Percentiles rank a stretch among this genome's conserved stretches.
phyloP scores from a whole-genome alignment of 1,284 basidiomycete genomes.

The Bjerkandera adusta region DNA sequence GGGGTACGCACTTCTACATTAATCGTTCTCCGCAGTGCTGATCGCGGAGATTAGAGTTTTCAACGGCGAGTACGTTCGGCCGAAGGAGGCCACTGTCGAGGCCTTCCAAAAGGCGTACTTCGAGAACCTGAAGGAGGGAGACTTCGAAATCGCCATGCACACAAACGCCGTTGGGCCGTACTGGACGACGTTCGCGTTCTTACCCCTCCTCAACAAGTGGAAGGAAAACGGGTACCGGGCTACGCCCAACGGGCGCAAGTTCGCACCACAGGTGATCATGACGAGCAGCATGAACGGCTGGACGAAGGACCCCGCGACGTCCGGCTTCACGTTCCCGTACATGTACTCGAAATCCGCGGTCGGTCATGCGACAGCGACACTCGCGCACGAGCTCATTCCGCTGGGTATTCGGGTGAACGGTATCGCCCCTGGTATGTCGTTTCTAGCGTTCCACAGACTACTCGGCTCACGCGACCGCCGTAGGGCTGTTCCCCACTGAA shows the following conservation, averaged over 20 bases:
- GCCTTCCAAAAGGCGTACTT: conserved; percentile 13
- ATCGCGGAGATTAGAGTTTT: background rate
- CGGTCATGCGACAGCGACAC: conserved; percentile 43
- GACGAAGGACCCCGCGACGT: conserved; percentile 47
- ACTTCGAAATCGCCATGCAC: conserved; percentile 37
- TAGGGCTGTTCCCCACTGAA: conserved; percentile 33
- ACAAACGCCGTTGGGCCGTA: conserved; percentile 48
- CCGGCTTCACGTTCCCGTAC: conserved; percentile 43
- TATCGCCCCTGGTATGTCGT: conserved; percentile 42
- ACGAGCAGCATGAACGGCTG: conserved; percentile 54
- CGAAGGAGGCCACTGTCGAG: conserved; percentile 4
- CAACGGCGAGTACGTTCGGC: conserved; percentile 1
- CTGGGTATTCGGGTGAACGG: conserved; percentile 51
- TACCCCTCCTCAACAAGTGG: conserved; percentile 49
- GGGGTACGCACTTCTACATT: conserved; percentile 23
- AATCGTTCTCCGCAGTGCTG: background rate
- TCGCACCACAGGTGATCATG: conserved; percentile 50
- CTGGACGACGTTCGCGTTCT: conserved; percentile 51
- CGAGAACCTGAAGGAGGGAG: conserved; percentile 24
- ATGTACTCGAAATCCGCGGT: conserved; percentile 50
- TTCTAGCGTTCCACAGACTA: background rate
- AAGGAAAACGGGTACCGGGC: conserved; percentile 22
- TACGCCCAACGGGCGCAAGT: conserved; percentile 27
- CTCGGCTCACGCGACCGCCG: background rate
- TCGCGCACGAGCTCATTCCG: conserved; percentile 52